phyloP scores from a whole-genome alignment of 2,329 filamentous ascomycete genomes.

The Ophiosphaerella korrae region DNA sequence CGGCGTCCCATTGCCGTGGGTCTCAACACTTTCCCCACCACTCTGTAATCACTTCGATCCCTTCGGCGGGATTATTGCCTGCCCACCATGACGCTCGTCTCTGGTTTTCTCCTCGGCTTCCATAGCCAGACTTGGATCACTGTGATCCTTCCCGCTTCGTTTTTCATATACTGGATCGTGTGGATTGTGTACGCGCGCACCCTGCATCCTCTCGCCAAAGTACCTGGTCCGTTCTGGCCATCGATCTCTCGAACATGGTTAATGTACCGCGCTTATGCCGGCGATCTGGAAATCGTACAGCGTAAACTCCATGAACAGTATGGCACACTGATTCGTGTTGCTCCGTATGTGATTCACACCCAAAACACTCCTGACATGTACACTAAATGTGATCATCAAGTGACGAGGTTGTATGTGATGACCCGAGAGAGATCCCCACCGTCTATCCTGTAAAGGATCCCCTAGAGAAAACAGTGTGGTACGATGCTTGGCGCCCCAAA shows the following conservation, averaged over 20 bases:
- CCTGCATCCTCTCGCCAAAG: constrained; percentile 26
- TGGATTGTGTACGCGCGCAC: constrained; percentile 22
- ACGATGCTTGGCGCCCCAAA: constrained; percentile 23
- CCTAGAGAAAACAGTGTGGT: constrained; percentile 31
- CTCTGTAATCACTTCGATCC: not conserved
- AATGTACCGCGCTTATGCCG: constrained; percentile 25
- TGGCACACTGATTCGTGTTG: constrained; percentile 55
- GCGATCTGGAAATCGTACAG: constrained; percentile 24
- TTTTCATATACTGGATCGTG: constrained; percentile 8
- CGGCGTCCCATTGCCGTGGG: too few relatives aligned
- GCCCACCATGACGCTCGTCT: constrained; percentile 6
- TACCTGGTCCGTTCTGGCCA: constrained; percentile 30
- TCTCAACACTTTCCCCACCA: too few relatives aligned
- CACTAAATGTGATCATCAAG: constrained; percentile 16
- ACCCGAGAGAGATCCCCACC: constrained; percentile 17
- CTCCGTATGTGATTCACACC: constrained; percentile 25
- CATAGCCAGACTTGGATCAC: constrained; percentile 2
- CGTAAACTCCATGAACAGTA: constrained; percentile 20
- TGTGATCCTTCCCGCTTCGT: constrained; percentile 1
- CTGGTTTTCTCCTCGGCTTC: not conserved
- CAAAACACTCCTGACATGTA: not conserved
- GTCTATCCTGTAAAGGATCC: constrained; percentile 27
- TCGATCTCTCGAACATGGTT: constrained; percentile 32
- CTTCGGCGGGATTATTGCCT: too few relatives aligned
- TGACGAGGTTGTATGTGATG: constrained; percentile 43